Base-by-base conservation (phyloP, 345 rosid species). In the Syzygium jambos region DNA sequence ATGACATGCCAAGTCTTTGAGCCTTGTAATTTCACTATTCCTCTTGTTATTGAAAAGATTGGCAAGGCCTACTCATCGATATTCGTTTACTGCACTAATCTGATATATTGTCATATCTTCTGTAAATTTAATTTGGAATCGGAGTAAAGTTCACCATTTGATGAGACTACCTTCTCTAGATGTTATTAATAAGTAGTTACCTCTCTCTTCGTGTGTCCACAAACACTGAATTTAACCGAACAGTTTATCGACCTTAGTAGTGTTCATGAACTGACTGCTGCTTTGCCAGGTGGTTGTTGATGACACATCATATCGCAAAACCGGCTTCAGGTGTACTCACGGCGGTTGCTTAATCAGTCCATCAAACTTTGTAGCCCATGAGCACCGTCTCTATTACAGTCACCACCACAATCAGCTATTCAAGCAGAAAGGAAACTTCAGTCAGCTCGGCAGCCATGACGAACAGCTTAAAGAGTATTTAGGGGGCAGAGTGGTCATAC, bases 321-420 rank as follows among this genome's bases (percentile, higher is more conserved):
- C 91, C 55, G 94, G 96, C 89, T 95, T 95, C 95, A 94, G 94
- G 90, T 95, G 98, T 90, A 83, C 89, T 19, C 96, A 93, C 34
- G 98, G 98, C 51, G 96, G 98, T 22, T 94, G 98, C 46, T 87
- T 92, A 38, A 91, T 95, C 82, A 95, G 94, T 90, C 94, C 95
- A 0, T 93, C 96, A 34, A 93, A 93, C 86, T 95, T 92, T 30
- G 93, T 93, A 54, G 95, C 98, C 12, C 96, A 93, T n/a, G 96
- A 94, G 87, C 95, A 93, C 5, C 94, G 93, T n/a, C 92, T 92
- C 86, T 95, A 94, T 73, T 95, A 95, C 89, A 92, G 93, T 91
- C 95, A 93, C 91, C 98, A 95, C 91, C 95, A 93, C 89, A 91
- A 87, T 54, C 98, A 93, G 86, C 93, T 95, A 85, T 95, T 94